Evolutionary conservation across 176 grass and related monocot genomes (phyloP).

Genomic region (Phragmites australis): DNA sequence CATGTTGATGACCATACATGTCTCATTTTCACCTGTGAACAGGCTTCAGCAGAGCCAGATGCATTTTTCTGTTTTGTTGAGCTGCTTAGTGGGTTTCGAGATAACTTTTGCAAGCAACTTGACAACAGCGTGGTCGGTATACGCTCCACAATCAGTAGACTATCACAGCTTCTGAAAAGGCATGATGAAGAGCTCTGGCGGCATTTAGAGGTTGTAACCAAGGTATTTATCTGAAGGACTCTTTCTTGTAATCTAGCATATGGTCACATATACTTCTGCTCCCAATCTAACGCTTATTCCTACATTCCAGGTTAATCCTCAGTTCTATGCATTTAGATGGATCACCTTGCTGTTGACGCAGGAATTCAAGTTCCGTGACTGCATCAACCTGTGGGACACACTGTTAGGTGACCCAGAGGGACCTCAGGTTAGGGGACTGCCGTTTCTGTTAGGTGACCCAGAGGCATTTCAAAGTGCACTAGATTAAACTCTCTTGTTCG

Average conservation of each 20-base stretch:
- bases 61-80: slow-evolving; percentile 97
- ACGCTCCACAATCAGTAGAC: slow-evolving; percentile 77
- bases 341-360: slow-evolving; percentile 91
- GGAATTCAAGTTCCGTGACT: slow-evolving; percentile 86
- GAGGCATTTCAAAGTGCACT: not conserved
- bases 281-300: not conserved
- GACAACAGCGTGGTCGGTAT: slow-evolving; percentile 94
- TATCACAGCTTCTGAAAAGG: slow-evolving; percentile 86
- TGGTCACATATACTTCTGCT: not conserved
- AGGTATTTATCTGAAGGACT: slow-evolving; percentile 54
- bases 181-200: slow-evolving; percentile 99
- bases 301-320: slow-evolving; percentile 78
- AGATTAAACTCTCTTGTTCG: slow-evolving; percentile 1
- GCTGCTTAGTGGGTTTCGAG: slow-evolving; percentile 83
- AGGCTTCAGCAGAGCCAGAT: slow-evolving; percentile 72
- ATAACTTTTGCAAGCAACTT: slow-evolving; percentile 98
- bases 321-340: slow-evolving; percentile 99
- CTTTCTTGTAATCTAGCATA: not conserved
- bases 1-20: not conserved
- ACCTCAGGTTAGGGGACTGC: slow-evolving; percentile 53
- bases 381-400: slow-evolving; percentile 81
- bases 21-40: slow-evolving; percentile 19
- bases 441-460: not conserved
- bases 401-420: slow-evolving; percentile 83
- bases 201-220: slow-evolving; percentile 88